Conservation (phyloP, 1,284 basidiomycete genomes). For the Dichomitus squalens region DNA sequence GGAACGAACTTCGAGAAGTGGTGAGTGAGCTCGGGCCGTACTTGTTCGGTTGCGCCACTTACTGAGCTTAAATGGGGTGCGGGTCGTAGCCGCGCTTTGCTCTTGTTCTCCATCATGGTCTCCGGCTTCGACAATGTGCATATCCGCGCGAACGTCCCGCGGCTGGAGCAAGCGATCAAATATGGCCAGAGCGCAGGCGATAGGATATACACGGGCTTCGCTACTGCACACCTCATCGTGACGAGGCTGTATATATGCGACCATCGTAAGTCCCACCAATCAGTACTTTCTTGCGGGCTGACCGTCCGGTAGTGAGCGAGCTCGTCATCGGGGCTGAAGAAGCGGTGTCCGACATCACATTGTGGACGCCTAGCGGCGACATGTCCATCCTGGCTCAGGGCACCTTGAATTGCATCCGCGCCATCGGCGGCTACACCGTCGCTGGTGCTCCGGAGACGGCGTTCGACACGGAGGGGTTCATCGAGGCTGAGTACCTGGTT, state of each 20-base stretch:
- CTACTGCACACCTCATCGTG: constrained; percentile 53
- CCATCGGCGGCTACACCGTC: constrained; percentile 59
- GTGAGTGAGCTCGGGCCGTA: constrained; percentile 34
- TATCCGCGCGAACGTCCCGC: constrained; percentile 60
- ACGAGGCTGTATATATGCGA: constrained; percentile 64
- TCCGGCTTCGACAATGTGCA: constrained; percentile 69
- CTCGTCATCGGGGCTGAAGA: constrained; percentile 63
- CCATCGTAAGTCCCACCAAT: constrained; percentile 48
- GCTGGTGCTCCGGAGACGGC: constrained; percentile 48
- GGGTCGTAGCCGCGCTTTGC: constrained; percentile 54
- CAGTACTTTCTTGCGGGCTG: not conserved
- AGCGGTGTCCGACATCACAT: constrained; percentile 55
- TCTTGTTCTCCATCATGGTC: constrained; percentile 62
- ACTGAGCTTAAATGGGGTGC: not conserved
- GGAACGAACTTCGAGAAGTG: constrained; percentile 69
- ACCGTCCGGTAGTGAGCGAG: constrained; percentile 52
- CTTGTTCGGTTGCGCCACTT: constrained; percentile 8
- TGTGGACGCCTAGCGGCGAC: constrained; percentile 59
- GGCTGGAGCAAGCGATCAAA: constrained; percentile 62
- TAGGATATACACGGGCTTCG: constrained; percentile 62
- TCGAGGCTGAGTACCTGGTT: constrained; percentile 55
- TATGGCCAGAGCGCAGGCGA: constrained; percentile 70
- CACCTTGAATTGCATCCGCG: constrained; percentile 62
- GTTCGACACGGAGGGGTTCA: constrained; percentile 63
- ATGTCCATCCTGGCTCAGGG: constrained; percentile 56